These are phyloP conservation scores for Penicillium malachiteum DNA, from an alignment of 495 filamentous ascomycete genomes.

Conservation along the genomic window DNA sequence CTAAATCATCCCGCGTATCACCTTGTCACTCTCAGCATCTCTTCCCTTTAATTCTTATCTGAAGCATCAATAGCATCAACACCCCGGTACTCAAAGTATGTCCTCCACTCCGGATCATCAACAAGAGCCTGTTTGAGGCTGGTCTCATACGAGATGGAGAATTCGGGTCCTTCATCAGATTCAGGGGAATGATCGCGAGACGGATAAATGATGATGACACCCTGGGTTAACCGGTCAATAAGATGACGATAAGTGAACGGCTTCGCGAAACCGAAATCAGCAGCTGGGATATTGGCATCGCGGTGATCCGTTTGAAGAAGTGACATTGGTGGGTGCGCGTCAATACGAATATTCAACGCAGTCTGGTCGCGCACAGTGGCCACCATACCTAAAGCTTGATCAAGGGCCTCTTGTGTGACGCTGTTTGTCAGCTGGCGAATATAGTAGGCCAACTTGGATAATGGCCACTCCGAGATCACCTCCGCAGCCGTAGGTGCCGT, in stretches of 20 bases:
- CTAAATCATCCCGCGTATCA: too few relatives aligned
- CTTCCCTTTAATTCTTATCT: background rate
- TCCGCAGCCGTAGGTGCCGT: background rate
- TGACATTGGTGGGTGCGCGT: slow-evolving; percentile 19
- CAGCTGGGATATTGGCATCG: slow-evolving; percentile 15
- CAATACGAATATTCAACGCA: slow-evolving; percentile 18
- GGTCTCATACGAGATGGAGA: slow-evolving; percentile 41
- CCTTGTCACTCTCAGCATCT: too few relatives aligned
- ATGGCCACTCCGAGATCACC: slow-evolving; percentile 9
- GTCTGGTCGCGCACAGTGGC: slow-evolving; percentile 40
- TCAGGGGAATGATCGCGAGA: slow-evolving; percentile 9
- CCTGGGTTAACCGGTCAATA: slow-evolving; percentile 12
- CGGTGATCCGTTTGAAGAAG: slow-evolving; percentile 28
- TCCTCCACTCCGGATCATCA: slow-evolving; percentile 36
- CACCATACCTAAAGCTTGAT: slow-evolving; percentile 27
- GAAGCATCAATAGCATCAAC: slow-evolving; percentile 1
- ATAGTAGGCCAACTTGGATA: slow-evolving; percentile 35
- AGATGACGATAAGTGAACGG: slow-evolving; percentile 23
- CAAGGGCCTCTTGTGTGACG: slow-evolving; percentile 29
- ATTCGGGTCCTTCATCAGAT: slow-evolving; percentile 44
- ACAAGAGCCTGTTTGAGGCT: slow-evolving; percentile 29
- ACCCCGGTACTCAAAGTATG: slow-evolving; percentile 42
- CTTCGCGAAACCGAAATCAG: slow-evolving; percentile 26
- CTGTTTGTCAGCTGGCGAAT: slow-evolving; percentile 38
- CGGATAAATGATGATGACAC: slow-evolving; percentile 22